Percentiles rank a stretch among this genome's conserved stretches.
Conservation (phyloP, 2,329 filamentous ascomycete species). For the Sarocladium kiliense region DNA sequence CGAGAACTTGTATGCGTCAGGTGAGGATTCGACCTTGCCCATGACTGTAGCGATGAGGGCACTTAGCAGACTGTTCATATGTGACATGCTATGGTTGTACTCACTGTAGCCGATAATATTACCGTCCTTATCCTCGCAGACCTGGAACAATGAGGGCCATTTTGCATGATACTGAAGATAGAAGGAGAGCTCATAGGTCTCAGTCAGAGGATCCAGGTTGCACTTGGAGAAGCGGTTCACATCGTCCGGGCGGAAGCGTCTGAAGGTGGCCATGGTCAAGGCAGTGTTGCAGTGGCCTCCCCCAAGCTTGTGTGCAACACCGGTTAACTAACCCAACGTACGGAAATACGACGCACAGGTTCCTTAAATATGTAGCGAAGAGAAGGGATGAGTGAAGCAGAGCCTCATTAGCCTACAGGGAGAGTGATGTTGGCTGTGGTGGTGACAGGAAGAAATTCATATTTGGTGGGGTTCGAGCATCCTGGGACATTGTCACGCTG, state of each 20-base stretch:
- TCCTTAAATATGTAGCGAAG: no score
- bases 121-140: conserved; percentile 80
- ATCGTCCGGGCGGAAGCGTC: conserved; percentile 78
- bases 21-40: conserved; percentile 90
- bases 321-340: no score
- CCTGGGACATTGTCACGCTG: not conserved
- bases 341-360: no score
- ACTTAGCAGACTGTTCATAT: not conserved
- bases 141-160: conserved; percentile 93
- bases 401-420: no score
- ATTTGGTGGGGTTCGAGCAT: not conserved
- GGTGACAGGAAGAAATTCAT: not conserved
- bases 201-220: conserved; percentile 94
- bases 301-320: no score
- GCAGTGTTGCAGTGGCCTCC: no score
- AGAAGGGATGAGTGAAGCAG: no score
- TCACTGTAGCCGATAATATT: conserved; percentile 91
- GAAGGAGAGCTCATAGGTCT: conserved; percentile 93
- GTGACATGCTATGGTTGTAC: conserved; percentile 22
- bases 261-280: conserved; percentile 69
- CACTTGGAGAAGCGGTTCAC: conserved; percentile 87
- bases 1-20: conserved; percentile 66
- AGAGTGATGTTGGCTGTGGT: not conserved
- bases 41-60: conserved; percentile 63
- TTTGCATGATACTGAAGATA: conserved; percentile 94